Conservation (phyloP, 192 early-diverging fungal species). For the Entomortierella chlamydospora region DNA sequence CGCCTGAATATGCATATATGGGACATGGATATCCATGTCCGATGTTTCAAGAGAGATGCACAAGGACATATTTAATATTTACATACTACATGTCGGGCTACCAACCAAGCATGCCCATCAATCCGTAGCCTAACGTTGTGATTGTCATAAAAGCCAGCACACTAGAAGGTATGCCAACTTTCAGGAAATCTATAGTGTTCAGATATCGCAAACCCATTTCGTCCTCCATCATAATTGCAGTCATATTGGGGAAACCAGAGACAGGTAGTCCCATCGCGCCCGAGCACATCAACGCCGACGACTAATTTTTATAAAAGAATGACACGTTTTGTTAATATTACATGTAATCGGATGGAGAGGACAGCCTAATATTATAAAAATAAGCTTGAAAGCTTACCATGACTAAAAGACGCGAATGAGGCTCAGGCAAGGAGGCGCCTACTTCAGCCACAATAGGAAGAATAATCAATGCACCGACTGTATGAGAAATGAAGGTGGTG, state of each 20-base stretch:
- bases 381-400: conserved; percentile 19
- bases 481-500: conserved; percentile 95
- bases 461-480: conserved; percentile 94
- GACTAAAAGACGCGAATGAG: conserved; percentile 50
- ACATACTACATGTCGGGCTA: too few species aligned
- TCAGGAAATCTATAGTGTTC: conserved; percentile 83
- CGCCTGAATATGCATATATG: too few species aligned
- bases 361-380: neutral
- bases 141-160: conserved; percentile 80
- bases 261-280: conserved; percentile 87
- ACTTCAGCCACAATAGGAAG: conserved; percentile 93
- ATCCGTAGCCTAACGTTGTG: conserved; percentile 70
- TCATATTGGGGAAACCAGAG: conserved; percentile 97
- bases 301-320: conserved; percentile 38
- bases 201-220: conserved; percentile 85
- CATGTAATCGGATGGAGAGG: neutral
- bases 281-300: conserved; percentile 84
- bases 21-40: too few species aligned
- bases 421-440: conserved; percentile 80
- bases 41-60: too few species aligned
- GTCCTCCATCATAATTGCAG: conserved; percentile 93
- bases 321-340: neutral
- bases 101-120: conserved; percentile 19
- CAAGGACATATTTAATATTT: too few species aligned
- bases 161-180: conserved; percentile 81